Evolutionary conservation across 768 basidiomycete species (phyloP).

Genomic region (Candolleomyces aberdarensis): DNA sequence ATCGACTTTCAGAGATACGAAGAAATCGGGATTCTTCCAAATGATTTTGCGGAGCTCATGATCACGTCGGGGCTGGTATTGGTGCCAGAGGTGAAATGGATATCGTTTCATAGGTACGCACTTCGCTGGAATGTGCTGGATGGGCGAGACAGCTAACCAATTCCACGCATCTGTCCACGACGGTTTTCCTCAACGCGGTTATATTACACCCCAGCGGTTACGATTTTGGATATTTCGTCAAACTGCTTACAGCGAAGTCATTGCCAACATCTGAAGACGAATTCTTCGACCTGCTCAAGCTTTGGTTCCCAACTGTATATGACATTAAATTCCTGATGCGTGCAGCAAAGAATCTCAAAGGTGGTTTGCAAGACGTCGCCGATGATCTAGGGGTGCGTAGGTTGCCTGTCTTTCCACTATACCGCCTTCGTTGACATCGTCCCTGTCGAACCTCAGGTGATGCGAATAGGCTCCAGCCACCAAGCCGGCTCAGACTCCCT

Average conservation of each 20-base stretch:
- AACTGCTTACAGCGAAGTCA: slow-evolving; percentile 82
- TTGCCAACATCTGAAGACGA: slow-evolving; percentile 85
- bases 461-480: slow-evolving; percentile 86
- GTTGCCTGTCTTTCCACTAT: no score
- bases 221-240: slow-evolving; percentile 98
- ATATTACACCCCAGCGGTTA: slow-evolving; percentile 66
- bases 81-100: slow-evolving; percentile 87
- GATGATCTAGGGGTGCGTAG: slow-evolving; percentile 86
- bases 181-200: background rate
- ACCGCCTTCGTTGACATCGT: background rate
- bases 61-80: slow-evolving; percentile 95
- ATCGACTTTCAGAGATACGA: slow-evolving; percentile 94
- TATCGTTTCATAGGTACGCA: slow-evolving; percentile 94
- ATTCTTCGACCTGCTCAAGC: slow-evolving; percentile 83
- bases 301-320: slow-evolving; percentile 96
- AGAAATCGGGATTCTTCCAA: slow-evolving; percentile 86
- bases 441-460: slow-evolving; percentile 49
- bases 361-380: slow-evolving; percentile 90
- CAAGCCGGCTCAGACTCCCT: slow-evolving; percentile 98
- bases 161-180: background rate
- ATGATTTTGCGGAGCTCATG: slow-evolving; percentile 95
- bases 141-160: background rate
- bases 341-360: slow-evolving; percentile 80
- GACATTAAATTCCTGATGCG: slow-evolving; percentile 98
- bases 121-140: background rate